Evolutionary conservation across 768 basidiomycete genomes (phyloP).

Genomic region (Erythrobasidium yunnanense): DNA sequence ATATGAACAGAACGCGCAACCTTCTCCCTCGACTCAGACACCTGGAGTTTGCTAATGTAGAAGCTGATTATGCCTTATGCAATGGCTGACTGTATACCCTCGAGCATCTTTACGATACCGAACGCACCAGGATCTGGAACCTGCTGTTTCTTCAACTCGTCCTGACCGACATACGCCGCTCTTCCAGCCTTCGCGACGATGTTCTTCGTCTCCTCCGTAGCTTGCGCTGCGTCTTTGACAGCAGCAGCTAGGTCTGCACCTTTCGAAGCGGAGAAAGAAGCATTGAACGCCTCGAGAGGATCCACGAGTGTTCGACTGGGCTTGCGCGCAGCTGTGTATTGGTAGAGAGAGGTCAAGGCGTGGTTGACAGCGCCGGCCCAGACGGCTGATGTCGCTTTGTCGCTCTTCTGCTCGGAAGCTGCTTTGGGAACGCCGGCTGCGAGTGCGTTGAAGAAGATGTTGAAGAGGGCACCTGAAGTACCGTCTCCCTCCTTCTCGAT

Average conservation of each 20-base stretch:
- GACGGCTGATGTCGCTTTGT: conserved; percentile 28
- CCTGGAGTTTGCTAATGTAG: too few species aligned
- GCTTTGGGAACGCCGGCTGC: conserved; percentile 34
- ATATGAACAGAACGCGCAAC: too few species aligned
- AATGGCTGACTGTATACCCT: conserved; percentile 28
- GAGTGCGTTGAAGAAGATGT: conserved; percentile 36
- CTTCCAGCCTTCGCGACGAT: conserved; percentile 44
- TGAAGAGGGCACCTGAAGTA: conserved; percentile 11
- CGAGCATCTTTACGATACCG: conserved; percentile 38
- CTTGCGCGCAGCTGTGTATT: conserved; percentile 43
- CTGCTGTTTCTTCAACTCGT: conserved; percentile 41
- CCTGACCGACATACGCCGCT: conserved; percentile 43
- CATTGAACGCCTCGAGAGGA: conserved; percentile 44
- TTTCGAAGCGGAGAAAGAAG: conserved; percentile 37
- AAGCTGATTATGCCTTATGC: too few species aligned
- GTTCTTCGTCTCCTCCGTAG: conserved; percentile 43
- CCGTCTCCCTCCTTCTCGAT: conserved; percentile 27
- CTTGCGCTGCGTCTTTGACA: conserved; percentile 38
- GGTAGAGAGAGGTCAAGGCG: conserved; percentile 37
- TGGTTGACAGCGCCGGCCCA: conserved; percentile 33
- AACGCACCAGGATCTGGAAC: conserved; percentile 43
- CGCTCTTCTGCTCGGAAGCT: neutral
- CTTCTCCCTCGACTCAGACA: too few species aligned
- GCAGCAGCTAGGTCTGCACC: conserved; percentile 36
- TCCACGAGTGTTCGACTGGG: conserved; percentile 46